A percentile compares a stretch with the other conserved stretches of the same genome.
Evolutionary conservation across 2,329 filamentous ascomycete genomes (phyloP).

Genomic region (Ascochyta fabae): DNA sequence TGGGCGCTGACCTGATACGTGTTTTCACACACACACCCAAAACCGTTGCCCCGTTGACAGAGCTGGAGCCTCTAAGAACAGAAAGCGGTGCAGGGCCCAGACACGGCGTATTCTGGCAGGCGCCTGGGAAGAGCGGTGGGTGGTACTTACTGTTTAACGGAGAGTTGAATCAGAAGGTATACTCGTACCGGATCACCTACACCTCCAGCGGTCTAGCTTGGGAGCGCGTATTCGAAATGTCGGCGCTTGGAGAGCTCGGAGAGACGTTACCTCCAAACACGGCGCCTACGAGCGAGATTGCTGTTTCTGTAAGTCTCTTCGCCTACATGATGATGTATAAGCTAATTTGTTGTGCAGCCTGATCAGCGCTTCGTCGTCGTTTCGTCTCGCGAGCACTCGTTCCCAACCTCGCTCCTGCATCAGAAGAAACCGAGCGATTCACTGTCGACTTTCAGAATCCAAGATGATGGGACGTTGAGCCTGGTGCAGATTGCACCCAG

Average conservation of each 20-base stretch:
- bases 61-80: constrained; percentile 53
- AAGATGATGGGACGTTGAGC: constrained; percentile 58
- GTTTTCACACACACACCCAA: constrained; percentile 59
- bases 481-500: constrained; percentile 64
- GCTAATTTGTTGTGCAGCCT: neutral
- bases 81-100: constrained; percentile 66
- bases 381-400: constrained; percentile 68
- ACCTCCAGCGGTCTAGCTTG: constrained; percentile 7
- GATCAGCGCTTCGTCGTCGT: constrained; percentile 66
- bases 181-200: constrained; percentile 19
- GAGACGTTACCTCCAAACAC: constrained; percentile 9
- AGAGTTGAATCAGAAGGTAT: constrained; percentile 21
- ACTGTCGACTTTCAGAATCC: constrained; percentile 56
- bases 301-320: constrained; percentile 13
- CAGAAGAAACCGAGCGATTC: constrained; percentile 56
- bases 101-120: constrained; percentile 63
- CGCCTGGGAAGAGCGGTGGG: constrained; percentile 3
- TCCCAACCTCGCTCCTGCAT: constrained; percentile 52
- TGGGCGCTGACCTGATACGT: constrained; percentile 68
- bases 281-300: constrained; percentile 24
- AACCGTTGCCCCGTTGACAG: constrained; percentile 51
- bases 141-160: constrained; percentile 23
- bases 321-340: neutral
- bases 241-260: constrained; percentile 7
- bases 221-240: constrained; percentile 4